Base-by-base conservation (phyloP, 371 early-diverging fungal species). In the Choanephora cucurbitarum region DNA sequence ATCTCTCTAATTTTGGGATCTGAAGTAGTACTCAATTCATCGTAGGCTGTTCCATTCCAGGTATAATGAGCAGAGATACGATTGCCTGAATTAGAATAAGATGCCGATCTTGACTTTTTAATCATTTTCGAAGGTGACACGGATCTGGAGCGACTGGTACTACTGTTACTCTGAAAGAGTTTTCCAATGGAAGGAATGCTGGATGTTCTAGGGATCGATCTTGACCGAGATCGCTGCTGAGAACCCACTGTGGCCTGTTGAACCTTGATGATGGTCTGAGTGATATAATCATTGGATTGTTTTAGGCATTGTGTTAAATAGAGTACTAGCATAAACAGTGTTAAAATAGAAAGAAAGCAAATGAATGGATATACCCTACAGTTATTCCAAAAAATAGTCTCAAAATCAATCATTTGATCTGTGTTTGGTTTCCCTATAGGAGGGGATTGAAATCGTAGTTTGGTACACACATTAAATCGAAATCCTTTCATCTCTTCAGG, bases 301-400 rank as follows among this genome's bases (percentile, higher is more conserved):
- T 49, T 40, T 44, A 64, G 43, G 41, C 64, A 52, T 23, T 66
- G 70, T 28, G 67, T 62, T 3, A 72, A 44, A 19, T 65, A 41
- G 10, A 65, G 56, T 45, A 66, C 42, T 52, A 44, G n/a, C n/a
- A n/a, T n/a, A n/a, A n/a, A n/a, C n/a, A n/a, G n/a, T n/a, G n/a
- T n/a, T 10, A 39, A 11, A 34, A 37, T 28, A 48, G 47, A 44
- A n/a, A 18, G 3, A 49, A 8, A 41, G 18, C 8, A 31, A n/a
- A n/a, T n/a, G n/a, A n/a, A n/a, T n/a, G n/a, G n/a, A n/a, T n/a
- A n/a, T n/a, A n/a, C n/a, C 55, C 49, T 62, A 72, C 78, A 24
- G 44, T 79, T 79, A 45, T 74, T 74, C 80, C 80, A 79, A 54
- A 79, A 76, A 13, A 76, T 57, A 32, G 66, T 60, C 43, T 72